Base-by-base conservation (phyloP, 129 eudicot species). In the Artemisia argyi region DNA sequence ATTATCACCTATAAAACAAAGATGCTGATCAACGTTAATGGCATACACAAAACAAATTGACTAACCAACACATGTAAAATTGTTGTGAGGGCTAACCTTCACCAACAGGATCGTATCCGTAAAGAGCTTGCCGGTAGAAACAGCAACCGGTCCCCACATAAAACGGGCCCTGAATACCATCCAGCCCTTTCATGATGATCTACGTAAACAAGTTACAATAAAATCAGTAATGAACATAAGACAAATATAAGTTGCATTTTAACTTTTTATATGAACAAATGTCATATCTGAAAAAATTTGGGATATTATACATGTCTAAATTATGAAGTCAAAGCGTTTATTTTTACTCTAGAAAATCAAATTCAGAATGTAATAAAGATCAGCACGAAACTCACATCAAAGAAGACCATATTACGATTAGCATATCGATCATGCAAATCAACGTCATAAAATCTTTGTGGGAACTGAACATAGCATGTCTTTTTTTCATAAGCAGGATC, bases 61-160 rank as follows among this genome's bases (percentile, higher is more conserved):
- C 1, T 20, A 20, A 20, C 22, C 22, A 20, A 20, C 22, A 20
- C 22, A 20, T 20, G 22, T 20, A 20, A 20, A 20, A 20, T 20
- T 20, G 22, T 20, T 20, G 22, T 20, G 22, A 20, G 22, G 22
- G 0, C 22, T 1, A 26, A 26, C 86, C 72, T 85, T 64, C 66
- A 79, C 85, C 13, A 49, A 49, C 53, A 14, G 92, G 92, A 76
- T 89, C 92, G 47, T 54, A 86, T 59, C 96, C 92, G 46, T 86
- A 89, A 7, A 86, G 73, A 7, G 96, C 90, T 77, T 89, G 92
- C 75, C 92, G 77, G 69, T 91, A 69, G 56, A 89, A 89, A 53
- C 82, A 89, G 63, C 96, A 86, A 7, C 96, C 92, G 1, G 96
- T 89, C 63, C 96, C 96, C 18, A 89, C 92, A 53, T 89, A 89